Percentiles rank a stretch among this genome's conserved stretches.
phyloP scores from a whole-genome alignment of 371 early-diverging fungal genomes.

The Mucor velutinosus region DNA sequence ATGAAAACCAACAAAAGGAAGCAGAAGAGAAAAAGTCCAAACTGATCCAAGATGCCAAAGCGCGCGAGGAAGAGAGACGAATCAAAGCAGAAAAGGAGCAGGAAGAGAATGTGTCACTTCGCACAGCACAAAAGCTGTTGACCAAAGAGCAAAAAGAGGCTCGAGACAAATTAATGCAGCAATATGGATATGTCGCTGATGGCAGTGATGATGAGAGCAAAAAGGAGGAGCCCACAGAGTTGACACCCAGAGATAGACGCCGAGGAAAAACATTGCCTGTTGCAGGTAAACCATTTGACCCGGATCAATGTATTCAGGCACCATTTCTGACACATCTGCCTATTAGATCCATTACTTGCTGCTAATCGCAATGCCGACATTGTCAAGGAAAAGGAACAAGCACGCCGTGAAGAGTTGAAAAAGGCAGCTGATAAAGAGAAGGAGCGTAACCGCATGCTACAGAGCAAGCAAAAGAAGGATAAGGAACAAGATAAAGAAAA shows the following conservation, averaged over 20 bases:
- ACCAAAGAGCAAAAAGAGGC: conserved; percentile 56
- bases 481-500: conserved; percentile 46
- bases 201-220: conserved; percentile 45
- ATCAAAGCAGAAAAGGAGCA: conserved; percentile 25
- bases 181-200: conserved; percentile 59
- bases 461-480: conserved; percentile 56
- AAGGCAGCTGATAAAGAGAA: conserved; percentile 54
- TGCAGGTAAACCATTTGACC: conserved; percentile 12
- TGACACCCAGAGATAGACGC: conserved; percentile 23
- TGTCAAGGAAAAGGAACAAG: conserved; percentile 53
- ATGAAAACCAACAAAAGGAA: conserved; percentile 39
- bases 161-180: conserved; percentile 51
- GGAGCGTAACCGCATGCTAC: conserved; percentile 55
- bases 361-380: conserved; percentile 56
- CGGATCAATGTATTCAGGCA: neutral
- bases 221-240: conserved; percentile 16
- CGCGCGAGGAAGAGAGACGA: conserved; percentile 32
- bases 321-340: neutral
- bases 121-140: conserved; percentile 32
- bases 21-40: conserved; percentile 41
- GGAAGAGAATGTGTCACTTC: conserved; percentile 14
- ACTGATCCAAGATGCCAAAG: conserved; percentile 33
- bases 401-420: conserved; percentile 56
- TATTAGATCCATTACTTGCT: conserved; percentile 42
- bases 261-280: conserved; percentile 43